Evolutionary conservation across 2,329 filamentous ascomycete genomes (phyloP).

Genomic region (Chlorencoelia australis): DNA sequence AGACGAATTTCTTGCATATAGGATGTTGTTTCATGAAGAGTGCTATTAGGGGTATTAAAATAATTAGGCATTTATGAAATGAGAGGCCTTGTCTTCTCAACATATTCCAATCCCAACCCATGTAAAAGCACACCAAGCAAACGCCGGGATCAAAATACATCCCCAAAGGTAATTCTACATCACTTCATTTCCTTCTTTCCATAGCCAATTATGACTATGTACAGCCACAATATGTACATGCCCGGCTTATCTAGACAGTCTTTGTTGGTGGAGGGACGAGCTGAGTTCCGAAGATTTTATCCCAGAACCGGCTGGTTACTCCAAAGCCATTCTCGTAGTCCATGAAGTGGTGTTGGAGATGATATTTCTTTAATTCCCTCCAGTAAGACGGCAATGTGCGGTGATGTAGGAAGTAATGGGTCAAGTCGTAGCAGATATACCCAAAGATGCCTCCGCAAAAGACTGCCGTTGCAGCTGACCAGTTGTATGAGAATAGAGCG

Average conservation of each 20-base stretch:
- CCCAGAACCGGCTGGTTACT: slow-evolving; percentile 95
- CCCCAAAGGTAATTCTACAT: slow-evolving; percentile 10
- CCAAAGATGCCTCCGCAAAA: slow-evolving; percentile 90
- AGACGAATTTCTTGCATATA: no score
- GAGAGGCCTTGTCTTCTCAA: no score
- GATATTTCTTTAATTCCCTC: slow-evolving; percentile 90
- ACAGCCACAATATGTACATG: slow-evolving; percentile 1
- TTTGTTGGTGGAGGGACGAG: slow-evolving; percentile 35
- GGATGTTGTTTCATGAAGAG: no score
- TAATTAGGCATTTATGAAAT: no score
- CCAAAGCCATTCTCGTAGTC: slow-evolving; percentile 98
- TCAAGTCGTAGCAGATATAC: slow-evolving; percentile 93
- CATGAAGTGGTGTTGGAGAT: slow-evolving; percentile 93
- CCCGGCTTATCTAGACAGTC: slow-evolving; percentile 10
- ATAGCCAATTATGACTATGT: neutral
- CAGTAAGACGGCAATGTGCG: slow-evolving; percentile 85
- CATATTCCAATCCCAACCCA: no score
- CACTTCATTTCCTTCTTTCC: slow-evolving; percentile 12
- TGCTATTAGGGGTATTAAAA: no score
- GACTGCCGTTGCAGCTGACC: slow-evolving; percentile 67
- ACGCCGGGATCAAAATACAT: slow-evolving; percentile 1
- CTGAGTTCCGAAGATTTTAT: slow-evolving; percentile 82
- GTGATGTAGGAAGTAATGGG: slow-evolving; percentile 98
- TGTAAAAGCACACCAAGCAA: no score
- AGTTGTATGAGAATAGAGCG: slow-evolving; percentile 69